phyloP scores from a whole-genome alignment of 352 stramenopile genomes.

The Blastocystis sp. region DNA sequence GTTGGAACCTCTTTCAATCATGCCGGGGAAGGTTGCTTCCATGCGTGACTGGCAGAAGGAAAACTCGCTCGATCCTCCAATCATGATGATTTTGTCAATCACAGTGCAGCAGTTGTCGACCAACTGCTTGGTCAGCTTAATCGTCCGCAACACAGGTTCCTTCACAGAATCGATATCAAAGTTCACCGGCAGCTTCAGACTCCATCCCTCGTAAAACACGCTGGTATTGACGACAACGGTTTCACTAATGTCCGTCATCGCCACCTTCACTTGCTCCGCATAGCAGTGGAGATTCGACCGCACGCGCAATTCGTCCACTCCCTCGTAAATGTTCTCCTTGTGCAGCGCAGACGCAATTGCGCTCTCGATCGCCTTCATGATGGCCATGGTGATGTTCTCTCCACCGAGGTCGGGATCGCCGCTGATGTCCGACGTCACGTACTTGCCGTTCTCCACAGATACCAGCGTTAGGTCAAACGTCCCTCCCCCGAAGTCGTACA shows the following conservation, averaged over 20 bases:
- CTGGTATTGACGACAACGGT: background rate
- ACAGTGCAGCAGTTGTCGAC: background rate
- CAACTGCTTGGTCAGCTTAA: background rate
- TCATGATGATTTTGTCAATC: constrained; percentile 9
- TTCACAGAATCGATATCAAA: background rate
- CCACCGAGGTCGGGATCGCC: constrained; percentile 13
- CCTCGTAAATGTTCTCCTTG: background rate
- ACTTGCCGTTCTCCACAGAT: background rate
- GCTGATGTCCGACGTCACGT: background rate
- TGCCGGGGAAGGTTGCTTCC: background rate
- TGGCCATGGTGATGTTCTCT: constrained; percentile 46
- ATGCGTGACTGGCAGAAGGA: background rate
- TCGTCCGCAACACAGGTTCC: background rate
- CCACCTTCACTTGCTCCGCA: background rate
- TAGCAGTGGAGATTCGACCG: background rate
- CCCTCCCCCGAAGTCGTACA: constrained; percentile 67
- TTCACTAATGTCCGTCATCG: background rate
- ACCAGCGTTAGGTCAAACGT: constrained; percentile 34
- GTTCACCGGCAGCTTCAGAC: background rate
- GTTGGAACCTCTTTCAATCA: background rate
- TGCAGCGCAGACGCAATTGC: background rate
- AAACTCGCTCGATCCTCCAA: constrained; percentile 17
- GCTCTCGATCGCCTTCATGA: background rate
- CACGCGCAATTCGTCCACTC: background rate
- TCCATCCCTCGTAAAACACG: background rate